Evolutionary conservation across 306 rosid species (phyloP).

Genomic region (Quercus agrifolia): DNA sequence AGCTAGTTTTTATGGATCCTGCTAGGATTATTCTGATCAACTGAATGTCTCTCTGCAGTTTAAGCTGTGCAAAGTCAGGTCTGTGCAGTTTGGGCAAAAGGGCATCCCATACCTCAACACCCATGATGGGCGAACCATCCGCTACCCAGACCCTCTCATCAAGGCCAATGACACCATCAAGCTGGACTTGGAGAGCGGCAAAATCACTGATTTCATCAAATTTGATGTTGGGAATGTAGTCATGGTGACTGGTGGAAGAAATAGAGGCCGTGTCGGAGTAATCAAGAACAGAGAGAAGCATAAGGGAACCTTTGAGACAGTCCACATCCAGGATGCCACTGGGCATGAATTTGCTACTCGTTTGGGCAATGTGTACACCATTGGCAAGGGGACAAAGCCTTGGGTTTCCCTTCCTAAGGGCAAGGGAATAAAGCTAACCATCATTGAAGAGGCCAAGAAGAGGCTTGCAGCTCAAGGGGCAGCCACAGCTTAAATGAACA

Average conservation of each 20-base stretch:
- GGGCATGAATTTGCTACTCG: constrained; percentile 83
- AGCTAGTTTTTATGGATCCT: not conserved
- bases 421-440: constrained; percentile 71
- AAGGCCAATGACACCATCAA: constrained; percentile 83
- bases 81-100: constrained; percentile 76
- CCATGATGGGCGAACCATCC: constrained; percentile 82
- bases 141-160: constrained; percentile 82
- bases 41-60: constrained; percentile 32
- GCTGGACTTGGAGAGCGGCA: constrained; percentile 67
- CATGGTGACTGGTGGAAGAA: constrained; percentile 83
- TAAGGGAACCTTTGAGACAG: constrained; percentile 73
- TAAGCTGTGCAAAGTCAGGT: constrained; percentile 74
- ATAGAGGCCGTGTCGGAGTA: constrained; percentile 84
- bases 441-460: constrained; percentile 74
- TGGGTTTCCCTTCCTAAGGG: constrained; percentile 75
- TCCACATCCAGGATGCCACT: constrained; percentile 69
- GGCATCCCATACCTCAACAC: constrained; percentile 78
- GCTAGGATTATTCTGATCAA: not conserved
- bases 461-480: constrained; percentile 66
- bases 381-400: constrained; percentile 74
- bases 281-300: constrained; percentile 79
- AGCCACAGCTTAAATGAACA: constrained; percentile 36
- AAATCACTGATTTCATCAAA: constrained; percentile 60
- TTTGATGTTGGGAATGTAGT: constrained; percentile 78
- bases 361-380: constrained; percentile 64